Base-by-base conservation (phyloP, 2,329 filamentous ascomycete genomes). In the Penicillium sclerotigenum region DNA sequence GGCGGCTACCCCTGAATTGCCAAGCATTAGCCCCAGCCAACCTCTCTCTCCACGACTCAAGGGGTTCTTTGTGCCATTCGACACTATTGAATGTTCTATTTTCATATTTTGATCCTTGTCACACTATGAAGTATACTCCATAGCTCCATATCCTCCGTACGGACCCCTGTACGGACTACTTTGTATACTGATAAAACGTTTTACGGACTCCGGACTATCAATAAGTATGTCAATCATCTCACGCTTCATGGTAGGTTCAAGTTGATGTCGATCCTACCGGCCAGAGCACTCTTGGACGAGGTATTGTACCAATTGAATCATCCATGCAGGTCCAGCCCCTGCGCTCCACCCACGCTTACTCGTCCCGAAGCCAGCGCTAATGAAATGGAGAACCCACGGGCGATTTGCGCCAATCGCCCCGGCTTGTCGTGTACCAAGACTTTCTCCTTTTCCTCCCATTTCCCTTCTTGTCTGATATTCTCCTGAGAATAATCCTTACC, bases 401-500 rank as follows among this genome's bases (percentile, higher is more conserved):
- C 55, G 54, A 31, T 58, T 60, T 60, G 50, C 59, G 60, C 60
- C 60, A 62, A 62, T 62, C 58, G 56, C 52, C 52, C 60, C 52
- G 20, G 31, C 16, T 41, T 36, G 40, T 42, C 31, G 20, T 53
- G 46, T 37, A 50, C 43, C 47, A 42, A 42, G 40, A 52, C 53
- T 55, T 52, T 61, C 58, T 58, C 53, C 52, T 52, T 47, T 56
- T 54, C 47, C 47, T 33, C 20, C 31, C 20, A 33, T 50, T 48
- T 51, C 45, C 43, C 40, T 56, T 48, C 34, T 31, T 13, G 41
- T 56, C 16, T 43, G 49, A 53, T 57, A 50, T 47, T 47, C 47
- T 50, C 51, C 53, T 55, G 52, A 50, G 36, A 60, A 57, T 50
- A 58, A 62, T 62, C 61, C 53, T 65, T 65, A 61, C 62, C 63